phyloP scores from a whole-genome alignment of 106 monocot species.

The Dendrobium huoshanense region DNA sequence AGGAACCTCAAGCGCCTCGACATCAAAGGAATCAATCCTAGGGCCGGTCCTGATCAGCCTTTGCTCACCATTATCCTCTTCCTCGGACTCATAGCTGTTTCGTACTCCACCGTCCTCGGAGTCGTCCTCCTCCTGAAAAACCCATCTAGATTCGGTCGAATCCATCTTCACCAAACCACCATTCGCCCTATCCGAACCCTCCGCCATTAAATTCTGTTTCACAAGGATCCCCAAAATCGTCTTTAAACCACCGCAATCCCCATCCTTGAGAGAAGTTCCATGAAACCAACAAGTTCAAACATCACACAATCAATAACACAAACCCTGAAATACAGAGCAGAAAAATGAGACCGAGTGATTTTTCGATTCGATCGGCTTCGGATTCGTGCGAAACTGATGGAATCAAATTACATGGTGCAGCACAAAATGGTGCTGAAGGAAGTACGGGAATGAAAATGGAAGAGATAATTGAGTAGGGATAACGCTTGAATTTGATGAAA shows the following conservation, averaged over 20 bases:
- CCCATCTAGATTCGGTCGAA: slow-evolving; percentile 85
- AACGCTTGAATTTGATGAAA: not conserved
- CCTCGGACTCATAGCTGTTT: slow-evolving; percentile 29
- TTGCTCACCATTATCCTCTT: slow-evolving; percentile 39
- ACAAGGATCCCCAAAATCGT: not conserved
- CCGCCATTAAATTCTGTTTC: slow-evolving; percentile 24
- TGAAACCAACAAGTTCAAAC: not conserved
- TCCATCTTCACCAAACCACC: slow-evolving; percentile 60
- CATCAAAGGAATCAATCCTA: slow-evolving; percentile 86
- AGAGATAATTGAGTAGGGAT: not conserved
- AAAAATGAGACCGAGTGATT: not conserved
- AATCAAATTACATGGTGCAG: not conserved
- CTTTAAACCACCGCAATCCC: not conserved
- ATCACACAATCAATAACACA: not conserved
- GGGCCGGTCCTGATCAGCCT: slow-evolving; percentile 81
- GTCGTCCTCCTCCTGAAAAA: slow-evolving; percentile 36
- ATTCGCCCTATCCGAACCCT: slow-evolving; percentile 24
- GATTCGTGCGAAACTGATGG: not conserved
- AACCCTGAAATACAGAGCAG: not conserved
- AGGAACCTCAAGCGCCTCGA: slow-evolving; percentile 87
- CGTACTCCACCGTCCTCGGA: slow-evolving; percentile 19
- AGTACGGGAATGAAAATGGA: not conserved
- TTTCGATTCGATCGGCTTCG: not conserved
- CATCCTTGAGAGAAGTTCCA: not conserved
- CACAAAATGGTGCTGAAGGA: not conserved